These are phyloP conservation scores for Sinapis alba DNA, from an alignment of 441 rosid species.

Conservation along the genomic window DNA sequence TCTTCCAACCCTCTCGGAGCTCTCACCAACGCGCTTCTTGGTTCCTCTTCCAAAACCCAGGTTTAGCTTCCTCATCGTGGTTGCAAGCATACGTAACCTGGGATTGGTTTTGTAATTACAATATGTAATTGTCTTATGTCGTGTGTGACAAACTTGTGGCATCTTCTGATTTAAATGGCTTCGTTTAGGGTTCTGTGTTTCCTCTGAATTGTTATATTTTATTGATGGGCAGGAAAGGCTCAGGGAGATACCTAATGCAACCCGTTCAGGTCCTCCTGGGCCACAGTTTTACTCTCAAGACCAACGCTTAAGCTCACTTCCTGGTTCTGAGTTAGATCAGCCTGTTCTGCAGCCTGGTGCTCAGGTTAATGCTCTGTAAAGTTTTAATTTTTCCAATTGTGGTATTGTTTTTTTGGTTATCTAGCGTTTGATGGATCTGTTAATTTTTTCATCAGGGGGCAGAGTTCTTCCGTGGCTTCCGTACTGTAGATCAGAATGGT, in stretches of 20 bases:
- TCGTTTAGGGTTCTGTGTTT: not conserved
- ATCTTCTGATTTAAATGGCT: not conserved
- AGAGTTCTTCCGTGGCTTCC: slow-evolving; percentile 72
- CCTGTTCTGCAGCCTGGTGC: slow-evolving; percentile 60
- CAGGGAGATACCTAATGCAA: slow-evolving; percentile 72
- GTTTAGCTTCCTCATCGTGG: slow-evolving; percentile 38
- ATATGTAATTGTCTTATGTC: no score
- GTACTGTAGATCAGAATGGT: slow-evolving; percentile 67
- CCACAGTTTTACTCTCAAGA: slow-evolving; percentile 52
- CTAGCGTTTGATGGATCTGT: slow-evolving; percentile 24
- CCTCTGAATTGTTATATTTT: slow-evolving; percentile 6
- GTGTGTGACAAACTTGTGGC: not conserved
- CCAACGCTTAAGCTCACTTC: slow-evolving; percentile 66
- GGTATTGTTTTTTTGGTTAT: slow-evolving; percentile 11
- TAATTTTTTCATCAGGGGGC: slow-evolving; percentile 54
- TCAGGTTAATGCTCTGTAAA: slow-evolving; percentile 53
- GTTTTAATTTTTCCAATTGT: not conserved
- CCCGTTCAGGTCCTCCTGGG: slow-evolving; percentile 52
- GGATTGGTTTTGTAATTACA: not conserved
- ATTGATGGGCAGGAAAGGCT: slow-evolving; percentile 69
- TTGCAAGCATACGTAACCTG: slow-evolving; percentile 2
- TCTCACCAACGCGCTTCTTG: slow-evolving; percentile 85
- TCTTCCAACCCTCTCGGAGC: slow-evolving; percentile 93
- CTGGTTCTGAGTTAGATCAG: slow-evolving; percentile 82
- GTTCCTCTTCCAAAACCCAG: slow-evolving; percentile 93